A percentile compares a stretch with the other conserved stretches of the same genome.
Conservation (phyloP, 805 yeast species). For the Pichia ethanolica region DNA sequence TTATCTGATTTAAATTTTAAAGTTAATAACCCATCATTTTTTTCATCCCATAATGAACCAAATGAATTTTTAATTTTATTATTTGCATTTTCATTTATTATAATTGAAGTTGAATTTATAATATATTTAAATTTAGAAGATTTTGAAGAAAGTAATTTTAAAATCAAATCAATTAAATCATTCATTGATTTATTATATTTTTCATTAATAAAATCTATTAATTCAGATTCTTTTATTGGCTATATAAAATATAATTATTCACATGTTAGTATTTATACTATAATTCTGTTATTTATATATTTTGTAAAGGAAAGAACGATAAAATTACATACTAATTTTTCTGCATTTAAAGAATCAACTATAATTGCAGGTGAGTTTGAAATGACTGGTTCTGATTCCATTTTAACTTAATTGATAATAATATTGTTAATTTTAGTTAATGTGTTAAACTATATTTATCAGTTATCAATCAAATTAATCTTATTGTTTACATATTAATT, state of each 20-base stretch:
- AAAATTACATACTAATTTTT: not conserved
- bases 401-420: too few relatives aligned
- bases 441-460: too few relatives aligned
- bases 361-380: not conserved
- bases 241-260: not conserved
- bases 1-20: conserved; percentile 24
- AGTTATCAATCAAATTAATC: too few relatives aligned
- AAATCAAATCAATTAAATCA: conserved; percentile 25
- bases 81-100: conserved; percentile 17
- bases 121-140: conserved; percentile 54
- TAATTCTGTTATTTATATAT: not conserved
- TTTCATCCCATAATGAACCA: conserved; percentile 52
- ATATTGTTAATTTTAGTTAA: too few relatives aligned
- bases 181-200: conserved; percentile 8
- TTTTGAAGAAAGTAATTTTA: conserved; percentile 31
- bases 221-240: conserved; percentile 18
- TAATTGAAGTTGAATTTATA: conserved; percentile 35
- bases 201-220: conserved; percentile 9
- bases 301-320: not conserved
- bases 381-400: not conserved
- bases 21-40: conserved; percentile 46
- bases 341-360: not conserved
- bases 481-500: too few relatives aligned
- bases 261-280: not conserved
- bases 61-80: conserved; percentile 30